Evolutionary conservation across 345 rosid species (phyloP), one percentile per base, ranked within the genome.

Genomic region (Rhodamnia argentea): DNA sequence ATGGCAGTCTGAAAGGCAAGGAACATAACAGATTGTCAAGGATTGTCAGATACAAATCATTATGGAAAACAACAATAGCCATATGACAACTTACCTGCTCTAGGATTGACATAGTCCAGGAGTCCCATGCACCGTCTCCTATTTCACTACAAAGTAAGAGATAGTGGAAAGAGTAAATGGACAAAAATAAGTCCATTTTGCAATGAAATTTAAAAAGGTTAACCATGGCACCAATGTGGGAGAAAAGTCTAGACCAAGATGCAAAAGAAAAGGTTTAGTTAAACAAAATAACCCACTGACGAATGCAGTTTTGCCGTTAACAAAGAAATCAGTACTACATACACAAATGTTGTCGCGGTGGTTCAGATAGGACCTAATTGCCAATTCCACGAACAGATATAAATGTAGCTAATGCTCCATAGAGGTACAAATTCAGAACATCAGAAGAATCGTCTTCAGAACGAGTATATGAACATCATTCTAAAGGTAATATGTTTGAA

Each of bases 111-210:
- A 95, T 90, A 16, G 93, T 91, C 98, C 99, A 96, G 37, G 99
- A 96, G 90, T 96, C 98, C 99, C 96, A 96, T 13, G 93, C 52
- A 82, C 98, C 99, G 55, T 95, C 95, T 86, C 99, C 98, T 88
- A 95, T 96, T 88, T 94, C 97, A 85, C 98, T 96, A 87, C 78
- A 86, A 47, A 54, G 29, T 12, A 40, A 83, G 32, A 83, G 52
- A 74, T 11, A 10, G n/a, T 40, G 10, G 70, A 83, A 20, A 24
- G 22, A 40, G 54, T 40, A n/a, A 55, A 52, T 22, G 32, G 60
- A 3, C 70, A 59, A 42, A 15, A 15, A 50, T 82, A 78, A 22
- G 57, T 50, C 50, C 74, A 52, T n/a, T 44, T 18, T 51, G 50
- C 13, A 3, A 51, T 24, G 42, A 23, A 70, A 56, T 52, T 22